Conservation (phyloP, 2,329 filamentous ascomycete species). For the Ceratocystis huliohia region DNA sequence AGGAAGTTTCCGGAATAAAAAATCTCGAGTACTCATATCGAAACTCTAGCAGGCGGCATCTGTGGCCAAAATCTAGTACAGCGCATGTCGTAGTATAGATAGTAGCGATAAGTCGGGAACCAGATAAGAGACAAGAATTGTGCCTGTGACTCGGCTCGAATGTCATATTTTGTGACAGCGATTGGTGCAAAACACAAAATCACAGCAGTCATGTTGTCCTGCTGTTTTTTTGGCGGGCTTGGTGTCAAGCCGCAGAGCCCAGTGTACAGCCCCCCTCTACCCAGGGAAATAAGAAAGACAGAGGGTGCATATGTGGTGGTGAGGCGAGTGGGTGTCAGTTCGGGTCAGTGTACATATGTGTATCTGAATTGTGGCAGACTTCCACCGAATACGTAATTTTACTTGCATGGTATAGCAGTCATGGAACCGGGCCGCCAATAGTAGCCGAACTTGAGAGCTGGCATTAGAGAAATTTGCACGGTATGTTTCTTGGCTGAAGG, state of each 20-base stretch:
- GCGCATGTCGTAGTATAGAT: no score
- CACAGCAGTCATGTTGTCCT: not conserved
- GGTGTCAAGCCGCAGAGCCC: not conserved
- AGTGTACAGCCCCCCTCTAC: no score
- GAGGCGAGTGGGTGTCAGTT: not conserved
- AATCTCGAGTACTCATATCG: not conserved
- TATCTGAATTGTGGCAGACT: not conserved
- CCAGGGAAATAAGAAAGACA: no score
- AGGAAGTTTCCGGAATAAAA: not conserved
- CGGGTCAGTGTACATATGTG: not conserved
- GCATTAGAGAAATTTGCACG: not conserved
- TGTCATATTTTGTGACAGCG: not conserved
- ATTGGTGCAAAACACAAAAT: not conserved
- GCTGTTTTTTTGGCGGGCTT: not conserved
- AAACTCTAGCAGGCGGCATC: not conserved
- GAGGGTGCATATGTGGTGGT: no score
- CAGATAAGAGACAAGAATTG: not conserved
- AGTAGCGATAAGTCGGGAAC: not conserved
- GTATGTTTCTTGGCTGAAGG: not conserved
- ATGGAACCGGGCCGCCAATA: not conserved
- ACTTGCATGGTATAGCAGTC: not conserved
- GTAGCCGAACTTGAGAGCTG: not conserved
- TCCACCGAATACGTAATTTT: not conserved
- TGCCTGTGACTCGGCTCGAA: not conserved
- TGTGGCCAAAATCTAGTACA: not conserved